phyloP scores from a whole-genome alignment of 2,329 filamentous ascomycete genomes.

The Colletotrichum phormii region DNA sequence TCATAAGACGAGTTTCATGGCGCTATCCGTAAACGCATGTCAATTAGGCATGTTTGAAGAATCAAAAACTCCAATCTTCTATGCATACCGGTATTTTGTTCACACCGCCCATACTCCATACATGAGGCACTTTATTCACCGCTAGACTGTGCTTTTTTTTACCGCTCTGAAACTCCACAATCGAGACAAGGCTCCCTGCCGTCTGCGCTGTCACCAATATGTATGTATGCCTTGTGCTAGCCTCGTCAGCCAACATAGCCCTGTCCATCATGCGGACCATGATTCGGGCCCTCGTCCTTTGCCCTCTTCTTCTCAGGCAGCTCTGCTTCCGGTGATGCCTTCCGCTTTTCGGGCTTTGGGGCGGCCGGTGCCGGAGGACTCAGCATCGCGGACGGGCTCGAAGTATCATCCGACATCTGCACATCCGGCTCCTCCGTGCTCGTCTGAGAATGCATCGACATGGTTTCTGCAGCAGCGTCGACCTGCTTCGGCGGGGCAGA shows the following conservation, averaged over 20 bases:
- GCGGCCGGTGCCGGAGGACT: neutral
- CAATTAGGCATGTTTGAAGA: conserved; percentile 29
- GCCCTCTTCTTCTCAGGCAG: neutral
- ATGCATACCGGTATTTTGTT: conserved; percentile 4
- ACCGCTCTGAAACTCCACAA: neutral
- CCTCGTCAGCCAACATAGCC: neutral
- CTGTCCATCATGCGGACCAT: neutral
- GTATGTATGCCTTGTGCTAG: neutral
- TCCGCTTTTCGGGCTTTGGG: neutral
- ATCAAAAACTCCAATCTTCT: conserved; percentile 35
- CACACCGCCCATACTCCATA: neutral
- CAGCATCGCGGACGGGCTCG: neutral
- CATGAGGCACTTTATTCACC: neutral
- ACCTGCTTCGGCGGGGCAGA: no score
- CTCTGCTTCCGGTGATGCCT: neutral
- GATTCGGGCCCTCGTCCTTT: neutral
- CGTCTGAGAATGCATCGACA: neutral
- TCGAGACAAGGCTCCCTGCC: neutral
- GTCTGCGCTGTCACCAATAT: neutral
- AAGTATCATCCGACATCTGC: neutral
- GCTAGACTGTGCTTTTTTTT: no score
- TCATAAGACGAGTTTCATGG: conserved; percentile 20
- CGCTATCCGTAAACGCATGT: conserved; percentile 9
- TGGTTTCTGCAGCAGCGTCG: neutral
- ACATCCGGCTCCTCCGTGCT: neutral